These are phyloP conservation scores for Vaccinium vitisidaea DNA, from an alignment of 148 eudicot species.

Conservation along the genomic window DNA sequence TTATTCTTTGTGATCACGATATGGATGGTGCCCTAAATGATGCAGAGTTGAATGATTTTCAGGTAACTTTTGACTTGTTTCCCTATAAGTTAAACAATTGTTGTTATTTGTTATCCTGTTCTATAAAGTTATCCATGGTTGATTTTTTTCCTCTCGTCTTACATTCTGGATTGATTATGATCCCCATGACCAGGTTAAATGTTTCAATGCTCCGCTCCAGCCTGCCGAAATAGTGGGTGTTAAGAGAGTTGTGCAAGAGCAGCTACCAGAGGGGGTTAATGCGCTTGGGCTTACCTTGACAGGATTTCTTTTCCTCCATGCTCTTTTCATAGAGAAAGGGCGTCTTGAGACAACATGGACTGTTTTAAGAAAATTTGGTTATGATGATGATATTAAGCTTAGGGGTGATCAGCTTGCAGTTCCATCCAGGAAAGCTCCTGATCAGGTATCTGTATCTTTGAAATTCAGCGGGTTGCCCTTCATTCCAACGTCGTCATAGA, in stretches of 20 bases:
- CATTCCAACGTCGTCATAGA: neutral
- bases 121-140: neutral
- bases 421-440: constrained; percentile 45
- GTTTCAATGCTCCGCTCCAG: constrained; percentile 65
- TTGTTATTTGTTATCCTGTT: neutral
- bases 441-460: constrained; percentile 38
- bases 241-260: constrained; percentile 58
- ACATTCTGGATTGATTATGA: constrained; percentile 1
- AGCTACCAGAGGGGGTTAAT: constrained; percentile 54
- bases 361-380: constrained; percentile 58
- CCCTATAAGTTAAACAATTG: neutral
- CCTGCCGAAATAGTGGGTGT: constrained; percentile 61
- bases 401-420: constrained; percentile 37
- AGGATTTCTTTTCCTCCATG: constrained; percentile 61
- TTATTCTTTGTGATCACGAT: constrained; percentile 55
- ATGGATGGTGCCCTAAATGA: constrained; percentile 59
- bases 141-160: neutral
- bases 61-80: constrained; percentile 29
- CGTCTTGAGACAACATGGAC: constrained; percentile 65
- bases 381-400: constrained; percentile 54
- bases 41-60: constrained; percentile 60
- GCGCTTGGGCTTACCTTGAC: constrained; percentile 55
- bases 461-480: constrained; percentile 5
- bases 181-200: constrained; percentile 41
- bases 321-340: constrained; percentile 62